Base-by-base conservation (phyloP, 2,329 filamentous ascomycete species). In the Ascochyta clinopodiicola region DNA sequence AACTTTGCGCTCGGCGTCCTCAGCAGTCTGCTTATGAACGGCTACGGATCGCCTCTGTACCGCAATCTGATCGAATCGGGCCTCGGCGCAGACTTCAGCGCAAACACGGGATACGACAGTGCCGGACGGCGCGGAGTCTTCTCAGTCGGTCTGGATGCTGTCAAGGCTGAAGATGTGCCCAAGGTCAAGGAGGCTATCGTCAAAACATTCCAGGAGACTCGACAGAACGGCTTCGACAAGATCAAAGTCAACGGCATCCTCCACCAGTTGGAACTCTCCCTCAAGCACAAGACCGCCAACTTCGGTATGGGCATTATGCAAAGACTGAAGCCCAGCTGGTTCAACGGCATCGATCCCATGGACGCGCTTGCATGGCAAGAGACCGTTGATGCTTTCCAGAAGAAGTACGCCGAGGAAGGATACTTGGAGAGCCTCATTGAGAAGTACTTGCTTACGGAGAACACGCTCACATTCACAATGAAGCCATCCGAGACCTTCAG, bases 251-350 rank as follows among this genome's bases (percentile, higher is more conserved):
- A 96, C 60, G 95, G 95, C 2, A 90, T 96, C 60, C 82, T 99
- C 49, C 95, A 99, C 74, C 94, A 98, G 75, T 79, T 98, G 4
- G 95, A 99, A 73, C 83, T 99, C n/a, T 84, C 88, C 0, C 79
- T 98, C 44, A 97, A 97, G 78, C 92, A 99, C 79, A 98, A 98
- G 81, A 97, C 92, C 0, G 91, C 95, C 50, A 92, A 90, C 68
- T 99, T 99, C 71, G 95, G 95, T 13, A 91, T 97, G 82, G 88
- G 88, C 17, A 85, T 98, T 48, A 86, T 99, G 76, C 91, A 96
- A 66, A 87, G 94, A 37, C 82, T 97, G 7, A 91, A 96, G 71
- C 89, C 92, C 2, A 88, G 90, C 56, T 99, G 95, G 95, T 98
- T 99, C 77, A 96, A 95, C 53, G 95, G 94, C 5, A 87, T 92